Percentiles rank a stretch among this genome's conserved stretches.
These are phyloP conservation scores for Elsinoe necatrix DNA, from an alignment of 2,329 filamentous ascomycete species.

Conservation along the genomic window DNA sequence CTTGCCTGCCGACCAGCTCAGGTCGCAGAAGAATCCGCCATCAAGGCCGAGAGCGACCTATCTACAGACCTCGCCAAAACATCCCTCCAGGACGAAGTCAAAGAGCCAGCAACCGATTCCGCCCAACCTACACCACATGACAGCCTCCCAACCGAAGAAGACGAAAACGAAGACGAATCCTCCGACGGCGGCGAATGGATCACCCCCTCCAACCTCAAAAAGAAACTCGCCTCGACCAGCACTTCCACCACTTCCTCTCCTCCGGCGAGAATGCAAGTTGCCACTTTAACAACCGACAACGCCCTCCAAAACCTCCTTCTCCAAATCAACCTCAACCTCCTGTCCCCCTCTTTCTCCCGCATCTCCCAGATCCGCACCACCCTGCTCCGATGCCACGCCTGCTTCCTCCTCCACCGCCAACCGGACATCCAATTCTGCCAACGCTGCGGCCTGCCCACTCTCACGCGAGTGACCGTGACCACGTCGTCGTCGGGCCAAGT, in stretches of 20 bases:
- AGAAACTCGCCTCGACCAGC: conserved; percentile 62
- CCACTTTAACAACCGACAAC: conserved; percentile 90
- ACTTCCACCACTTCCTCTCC: conserved; percentile 33
- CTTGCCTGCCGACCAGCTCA: too few species aligned
- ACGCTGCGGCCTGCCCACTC: conserved; percentile 76
- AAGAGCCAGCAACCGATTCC: conserved; percentile 22
- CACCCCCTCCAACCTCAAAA: conserved; percentile 83
- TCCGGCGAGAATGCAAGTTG: conserved; percentile 65
- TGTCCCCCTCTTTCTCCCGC: conserved; percentile 68
- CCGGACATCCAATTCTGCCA: conserved; percentile 89
- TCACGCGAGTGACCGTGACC: conserved; percentile 77
- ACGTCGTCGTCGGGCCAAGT: conserved; percentile 75
- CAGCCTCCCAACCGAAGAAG: conserved; percentile 17
- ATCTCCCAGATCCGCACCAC: conserved; percentile 81
- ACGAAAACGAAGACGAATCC: conserved; percentile 37
- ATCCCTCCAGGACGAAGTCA: conserved; percentile 22
- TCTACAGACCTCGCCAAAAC: background rate
- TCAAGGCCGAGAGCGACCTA: background rate
- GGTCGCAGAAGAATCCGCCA: background rate
- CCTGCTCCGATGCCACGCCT: conserved; percentile 86
- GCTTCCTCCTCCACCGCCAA: conserved; percentile 76
- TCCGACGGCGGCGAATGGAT: conserved; percentile 74
- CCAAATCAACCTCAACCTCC: conserved; percentile 85
- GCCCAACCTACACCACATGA: conserved; percentile 18
- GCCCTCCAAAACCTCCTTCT: conserved; percentile 97